phyloP scores from a whole-genome alignment of 73 alveolate genomes.

The Loxodes magnus region DNA sequence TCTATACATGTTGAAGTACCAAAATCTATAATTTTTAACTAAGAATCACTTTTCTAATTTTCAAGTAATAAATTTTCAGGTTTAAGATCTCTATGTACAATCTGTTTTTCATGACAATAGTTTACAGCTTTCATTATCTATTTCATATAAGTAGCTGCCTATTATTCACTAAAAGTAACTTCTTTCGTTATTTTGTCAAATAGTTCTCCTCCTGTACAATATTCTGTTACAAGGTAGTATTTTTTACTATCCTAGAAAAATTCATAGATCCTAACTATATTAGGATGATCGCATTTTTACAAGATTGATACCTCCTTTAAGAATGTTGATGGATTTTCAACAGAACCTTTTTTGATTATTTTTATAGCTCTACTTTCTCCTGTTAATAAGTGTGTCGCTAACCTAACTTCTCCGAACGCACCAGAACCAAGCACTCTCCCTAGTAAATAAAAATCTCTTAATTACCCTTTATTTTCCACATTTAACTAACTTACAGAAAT shows the following conservation, averaged over 20 bases:
- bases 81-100: neutral
- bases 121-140: neutral
- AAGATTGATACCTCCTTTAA: neutral
- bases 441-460: conserved; percentile 34
- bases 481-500: too few relatives aligned
- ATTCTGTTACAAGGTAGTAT: neutral
- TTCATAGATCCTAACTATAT: neutral
- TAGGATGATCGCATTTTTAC: neutral
- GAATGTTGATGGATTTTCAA: neutral
- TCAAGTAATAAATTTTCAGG: neutral
- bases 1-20: too few relatives aligned
- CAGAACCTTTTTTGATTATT: neutral
- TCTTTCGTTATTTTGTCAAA: neutral
- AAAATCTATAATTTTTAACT: conserved; percentile 8
- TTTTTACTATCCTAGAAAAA: neutral
- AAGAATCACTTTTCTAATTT: neutral
- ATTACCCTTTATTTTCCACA: neutral
- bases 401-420: conserved; percentile 71
- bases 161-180: neutral
- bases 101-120: neutral
- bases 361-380: neutral
- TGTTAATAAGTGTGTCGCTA: conserved; percentile 24
- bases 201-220: neutral
- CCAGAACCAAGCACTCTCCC: conserved; percentile 73
- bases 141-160: neutral